A percentile compares a stretch with the other conserved stretches of the same genome.
These are phyloP conservation scores for Fusarium ambrosium DNA, from an alignment of 2,329 filamentous ascomycete species.

Conservation along the genomic window DNA sequence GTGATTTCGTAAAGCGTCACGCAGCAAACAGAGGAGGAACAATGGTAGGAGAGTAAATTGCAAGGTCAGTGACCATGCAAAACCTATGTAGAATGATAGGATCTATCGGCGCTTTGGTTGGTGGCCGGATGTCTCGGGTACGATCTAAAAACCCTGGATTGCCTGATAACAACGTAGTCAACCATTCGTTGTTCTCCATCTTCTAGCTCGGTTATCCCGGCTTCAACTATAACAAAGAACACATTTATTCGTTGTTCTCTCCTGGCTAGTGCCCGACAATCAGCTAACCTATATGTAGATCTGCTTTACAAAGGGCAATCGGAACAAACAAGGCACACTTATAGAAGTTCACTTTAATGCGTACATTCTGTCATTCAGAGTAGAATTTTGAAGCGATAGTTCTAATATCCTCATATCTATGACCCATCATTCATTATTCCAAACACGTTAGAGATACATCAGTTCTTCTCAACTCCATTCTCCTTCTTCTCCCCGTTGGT, in stretches of 20 bases:
- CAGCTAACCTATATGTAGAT: too few relatives aligned
- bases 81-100: not conserved
- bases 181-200: not conserved
- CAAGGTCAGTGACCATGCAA: not conserved
- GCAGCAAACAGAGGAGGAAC: not conserved
- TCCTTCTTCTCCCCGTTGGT: conserved; percentile 9
- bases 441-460: not conserved
- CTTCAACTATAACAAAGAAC: too few relatives aligned
- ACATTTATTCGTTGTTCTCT: not conserved
- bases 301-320: not conserved
- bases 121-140: not conserved
- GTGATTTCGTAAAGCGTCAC: not conserved
- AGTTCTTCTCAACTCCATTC: not conserved
- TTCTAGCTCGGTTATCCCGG: too few relatives aligned
- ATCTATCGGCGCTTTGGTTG: not conserved
- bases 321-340: not conserved
- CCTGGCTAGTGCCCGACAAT: not conserved
- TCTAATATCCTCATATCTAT: not conserved
- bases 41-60: not conserved
- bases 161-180: not conserved
- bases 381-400: not conserved
- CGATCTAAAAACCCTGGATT: not conserved
- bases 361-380: not conserved
- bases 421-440: not conserved
- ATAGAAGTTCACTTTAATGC: too few relatives aligned